Base-by-base conservation (phyloP, 352 stramenopile species). In the Globisporangium cederbergense region DNA sequence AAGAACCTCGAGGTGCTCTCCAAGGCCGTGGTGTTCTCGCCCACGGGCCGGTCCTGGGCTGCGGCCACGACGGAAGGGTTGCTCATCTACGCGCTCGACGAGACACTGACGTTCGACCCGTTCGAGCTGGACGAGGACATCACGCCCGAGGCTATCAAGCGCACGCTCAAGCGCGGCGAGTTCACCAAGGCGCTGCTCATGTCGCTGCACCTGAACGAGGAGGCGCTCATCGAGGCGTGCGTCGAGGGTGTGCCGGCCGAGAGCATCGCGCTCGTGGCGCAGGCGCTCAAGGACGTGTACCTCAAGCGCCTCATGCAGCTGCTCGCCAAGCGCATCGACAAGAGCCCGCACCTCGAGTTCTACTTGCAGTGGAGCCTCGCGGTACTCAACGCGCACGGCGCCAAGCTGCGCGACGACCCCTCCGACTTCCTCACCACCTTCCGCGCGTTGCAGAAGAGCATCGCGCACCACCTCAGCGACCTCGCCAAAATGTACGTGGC, bases 91-190 rank as follows among this genome's bases (percentile, higher is more conserved):
- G 93, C 86, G 18, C 73, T 98, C 11, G 96, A 98, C 65, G 96
- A 98, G 65, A 97, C 95, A 66, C 88, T 99, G 66, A 93, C 97
- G 54, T 99, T 99, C 76, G 96, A 99, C 71, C 98, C 98, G 22
- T 98, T 99, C 52, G 97, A 99, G 42, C 72, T 99, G 54, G 97
- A 98, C 58, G 96, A 99, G 72, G 94, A 95, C 20, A 98, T 99
- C 18, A 99, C 98, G 38, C 97, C 98, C 5, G 87, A 96, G 47
- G 84, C 78, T 32, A 97, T 99, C 53, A 79, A 86, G 60, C 68
- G 78, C 43, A 97, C 95, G 60, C 73, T 99, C 36, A 77, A 75
- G 52, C 78, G 80, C n/a, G 81, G 89, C 56, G 86, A 99, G 63
- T 98, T 95, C 67, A 87, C 80, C 40, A 93, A 95, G 66, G 97